These are phyloP conservation scores for Botryotinia convoluta DNA, from an alignment of 2,329 filamentous ascomycete genomes.

Conservation along the genomic window DNA sequence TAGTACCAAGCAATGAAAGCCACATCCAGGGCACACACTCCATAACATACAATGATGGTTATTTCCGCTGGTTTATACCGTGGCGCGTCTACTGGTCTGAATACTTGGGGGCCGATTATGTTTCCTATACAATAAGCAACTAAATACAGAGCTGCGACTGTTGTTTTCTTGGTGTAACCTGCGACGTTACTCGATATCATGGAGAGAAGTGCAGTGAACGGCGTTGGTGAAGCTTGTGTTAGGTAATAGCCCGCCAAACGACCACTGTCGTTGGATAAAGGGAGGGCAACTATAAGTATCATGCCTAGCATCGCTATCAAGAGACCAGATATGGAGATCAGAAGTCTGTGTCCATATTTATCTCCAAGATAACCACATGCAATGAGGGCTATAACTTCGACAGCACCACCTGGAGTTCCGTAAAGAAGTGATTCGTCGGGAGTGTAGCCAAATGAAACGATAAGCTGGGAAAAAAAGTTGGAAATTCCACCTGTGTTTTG, in stretches of 20 bases:
- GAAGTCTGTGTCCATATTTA: conserved; percentile 33
- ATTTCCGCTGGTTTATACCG: conserved; percentile 41
- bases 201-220: conserved; percentile 38
- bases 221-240: conserved; percentile 58
- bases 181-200: conserved; percentile 46
- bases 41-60: conserved; percentile 45
- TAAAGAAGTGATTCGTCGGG: conserved; percentile 36
- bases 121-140: conserved; percentile 53
- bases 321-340: conserved; percentile 39
- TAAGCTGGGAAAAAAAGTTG: conserved; percentile 59
- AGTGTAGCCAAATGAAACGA: conserved; percentile 46
- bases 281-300: conserved; percentile 40
- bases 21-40: conserved; percentile 28
- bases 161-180: conserved; percentile 51
- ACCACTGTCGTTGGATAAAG: conserved; percentile 39
- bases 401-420: conserved; percentile 35
- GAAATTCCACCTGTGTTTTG: conserved; percentile 47
- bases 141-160: conserved; percentile 44
- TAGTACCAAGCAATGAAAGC: conserved; percentile 34
- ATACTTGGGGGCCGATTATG: conserved; percentile 47
- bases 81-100: conserved; percentile 47
- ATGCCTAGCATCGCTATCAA: conserved; percentile 38
- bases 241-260: conserved; percentile 43
- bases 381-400: conserved; percentile 34
- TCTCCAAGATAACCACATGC: conserved; percentile 34